These are phyloP conservation scores for Mycena crocata DNA, from an alignment of 768 basidiomycete genomes.

Conservation along the genomic window DNA sequence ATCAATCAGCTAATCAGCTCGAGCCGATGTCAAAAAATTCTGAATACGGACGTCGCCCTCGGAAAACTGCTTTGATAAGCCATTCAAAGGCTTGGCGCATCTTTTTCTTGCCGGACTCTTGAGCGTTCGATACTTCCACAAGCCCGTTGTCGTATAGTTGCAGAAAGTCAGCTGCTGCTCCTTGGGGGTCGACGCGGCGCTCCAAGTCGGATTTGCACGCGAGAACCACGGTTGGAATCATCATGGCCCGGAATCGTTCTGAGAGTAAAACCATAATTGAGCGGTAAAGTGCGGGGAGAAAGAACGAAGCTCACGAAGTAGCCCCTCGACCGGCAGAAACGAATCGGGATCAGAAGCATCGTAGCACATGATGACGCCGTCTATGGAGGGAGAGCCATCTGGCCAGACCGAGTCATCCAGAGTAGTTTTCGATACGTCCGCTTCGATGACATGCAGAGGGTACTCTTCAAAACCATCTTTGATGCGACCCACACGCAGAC, in stretches of 20 bases:
- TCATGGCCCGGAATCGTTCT: constrained; percentile 71
- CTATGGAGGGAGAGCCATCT: constrained; percentile 66
- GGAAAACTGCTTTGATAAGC: constrained; percentile 74
- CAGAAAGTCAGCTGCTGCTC: constrained; percentile 59
- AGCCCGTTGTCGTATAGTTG: constrained; percentile 79
- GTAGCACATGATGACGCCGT: constrained; percentile 90
- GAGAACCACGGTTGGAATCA: constrained; percentile 77
- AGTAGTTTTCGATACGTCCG: constrained; percentile 54
- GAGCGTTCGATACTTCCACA: constrained; percentile 73
- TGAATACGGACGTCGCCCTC: constrained; percentile 56
- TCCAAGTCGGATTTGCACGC: constrained; percentile 89
- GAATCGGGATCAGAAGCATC: constrained; percentile 75
- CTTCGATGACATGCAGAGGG: constrained; percentile 65
- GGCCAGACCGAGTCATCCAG: constrained; percentile 57
- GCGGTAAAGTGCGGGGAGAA: constrained; percentile 12
- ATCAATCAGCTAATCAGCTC: constrained; percentile 3
- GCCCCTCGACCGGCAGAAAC: constrained; percentile 71
- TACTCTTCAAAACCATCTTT: constrained; percentile 48
- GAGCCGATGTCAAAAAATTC: not conserved
- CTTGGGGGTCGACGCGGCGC: constrained; percentile 66
- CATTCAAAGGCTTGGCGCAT: constrained; percentile 82
- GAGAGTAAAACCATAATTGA: constrained; percentile 25
- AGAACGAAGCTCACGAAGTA: constrained; percentile 70
- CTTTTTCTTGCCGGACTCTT: constrained; percentile 72
- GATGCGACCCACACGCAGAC: constrained; percentile 49